These are phyloP conservation scores for Ceratobasidium sp. DNA, from an alignment of 1,284 basidiomycete genomes.

Conservation along the genomic window DNA sequence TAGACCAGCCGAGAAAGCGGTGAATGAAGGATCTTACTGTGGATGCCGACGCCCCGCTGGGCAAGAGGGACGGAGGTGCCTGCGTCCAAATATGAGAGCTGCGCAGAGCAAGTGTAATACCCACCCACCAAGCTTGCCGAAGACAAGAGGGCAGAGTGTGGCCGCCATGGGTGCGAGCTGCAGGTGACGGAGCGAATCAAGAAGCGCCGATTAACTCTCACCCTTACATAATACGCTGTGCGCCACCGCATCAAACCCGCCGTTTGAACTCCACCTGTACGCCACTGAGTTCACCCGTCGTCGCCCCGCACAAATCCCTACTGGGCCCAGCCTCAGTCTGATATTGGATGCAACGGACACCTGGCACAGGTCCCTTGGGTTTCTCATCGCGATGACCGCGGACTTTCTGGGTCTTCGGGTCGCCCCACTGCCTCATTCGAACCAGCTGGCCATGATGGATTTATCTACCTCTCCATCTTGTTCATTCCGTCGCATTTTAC, in stretches of 20 bases:
- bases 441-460: too few species aligned
- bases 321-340: too few species aligned
- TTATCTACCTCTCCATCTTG: too few species aligned
- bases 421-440: not conserved
- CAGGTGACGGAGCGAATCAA: slow-evolving; percentile 39
- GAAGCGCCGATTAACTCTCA: slow-evolving; percentile 37
- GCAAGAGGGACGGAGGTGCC: slow-evolving; percentile 3
- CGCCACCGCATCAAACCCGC: not conserved
- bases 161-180: slow-evolving; percentile 17
- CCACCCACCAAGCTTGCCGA: slow-evolving; percentile 14
- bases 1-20: slow-evolving; percentile 17
- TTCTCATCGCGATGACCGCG: not conserved
- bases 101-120: not conserved
- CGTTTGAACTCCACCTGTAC: not conserved
- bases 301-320: too few species aligned
- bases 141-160: slow-evolving; percentile 16
- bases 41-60: slow-evolving; percentile 44
- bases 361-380: not conserved
- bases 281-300: too few species aligned
- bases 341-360: too few species aligned
- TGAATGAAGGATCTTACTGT: slow-evolving; percentile 37
- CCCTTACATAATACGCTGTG: slow-evolving; percentile 17
- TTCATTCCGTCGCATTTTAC: too few species aligned
- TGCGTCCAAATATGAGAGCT: not conserved
- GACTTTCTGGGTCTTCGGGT: not conserved